A percentile compares a stretch with the other conserved stretches of the same genome.
phyloP scores from a whole-genome alignment of 495 filamentous ascomycete species.

The Aspergillus sclerotiicarbonarius region DNA sequence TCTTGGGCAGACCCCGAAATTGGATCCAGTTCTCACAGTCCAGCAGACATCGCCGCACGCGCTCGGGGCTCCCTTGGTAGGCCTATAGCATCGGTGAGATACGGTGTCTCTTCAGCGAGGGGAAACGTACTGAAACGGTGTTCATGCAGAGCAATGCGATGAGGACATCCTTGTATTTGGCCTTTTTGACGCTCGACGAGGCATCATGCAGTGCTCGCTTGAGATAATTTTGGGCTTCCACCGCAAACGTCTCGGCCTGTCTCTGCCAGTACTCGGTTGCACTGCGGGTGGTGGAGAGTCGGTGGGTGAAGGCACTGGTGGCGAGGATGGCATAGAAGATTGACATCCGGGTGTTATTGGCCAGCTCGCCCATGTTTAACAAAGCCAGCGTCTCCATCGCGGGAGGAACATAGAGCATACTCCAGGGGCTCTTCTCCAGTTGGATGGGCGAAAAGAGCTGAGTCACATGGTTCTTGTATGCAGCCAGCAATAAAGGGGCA shows the following conservation, averaged over 20 bases:
- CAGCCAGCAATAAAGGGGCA: constrained; percentile 20
- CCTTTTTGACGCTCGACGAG: constrained; percentile 17
- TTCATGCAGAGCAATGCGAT: constrained; percentile 28
- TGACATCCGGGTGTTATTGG: constrained; percentile 21
- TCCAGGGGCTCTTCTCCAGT: constrained; percentile 26
- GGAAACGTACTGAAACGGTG: constrained; percentile 10
- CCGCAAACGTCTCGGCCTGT: background rate
- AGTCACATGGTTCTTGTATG: constrained; percentile 12
- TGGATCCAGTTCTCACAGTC: constrained; percentile 29
- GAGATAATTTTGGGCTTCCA: constrained; percentile 19
- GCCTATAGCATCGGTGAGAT: constrained; percentile 6
- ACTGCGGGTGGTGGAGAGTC: constrained; percentile 12
- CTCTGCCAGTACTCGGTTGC: constrained; percentile 4
- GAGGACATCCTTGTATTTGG: constrained; percentile 30
- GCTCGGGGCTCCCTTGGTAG: constrained; percentile 18
- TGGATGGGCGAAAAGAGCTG: constrained; percentile 23
- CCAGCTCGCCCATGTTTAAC: constrained; percentile 20
- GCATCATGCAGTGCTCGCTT: constrained; percentile 20
- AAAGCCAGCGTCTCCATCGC: constrained; percentile 24
- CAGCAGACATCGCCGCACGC: constrained; percentile 21
- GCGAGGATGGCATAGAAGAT: constrained; percentile 23
- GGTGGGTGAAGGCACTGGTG: constrained; percentile 21
- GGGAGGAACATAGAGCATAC: constrained; percentile 24
- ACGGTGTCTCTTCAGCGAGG: no score
- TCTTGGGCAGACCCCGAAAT: constrained; percentile 20